Evolutionary conservation across 192 early-diverging fungal species (phyloP).

Genomic region (Coemansia asiatica): DNA sequence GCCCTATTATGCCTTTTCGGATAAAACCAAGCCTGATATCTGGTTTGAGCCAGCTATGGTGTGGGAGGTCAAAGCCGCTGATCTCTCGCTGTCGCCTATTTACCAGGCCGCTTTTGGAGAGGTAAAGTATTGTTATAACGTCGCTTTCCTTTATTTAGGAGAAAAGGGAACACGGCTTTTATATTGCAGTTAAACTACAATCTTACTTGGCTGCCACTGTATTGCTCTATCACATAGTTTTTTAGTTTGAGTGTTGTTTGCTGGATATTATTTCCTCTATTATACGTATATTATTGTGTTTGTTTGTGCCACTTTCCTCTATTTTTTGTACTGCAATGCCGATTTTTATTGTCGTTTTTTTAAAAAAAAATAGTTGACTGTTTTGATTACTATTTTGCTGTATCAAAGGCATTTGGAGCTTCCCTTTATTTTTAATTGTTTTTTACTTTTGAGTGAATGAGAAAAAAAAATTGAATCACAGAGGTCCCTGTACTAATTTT

Average conservation of each 20-base stretch:
- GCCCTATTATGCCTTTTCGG: slow-evolving; percentile 75
- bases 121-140: slow-evolving; percentile 49
- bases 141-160: slow-evolving; percentile 4
- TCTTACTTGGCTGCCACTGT: too few species aligned
- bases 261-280: background rate
- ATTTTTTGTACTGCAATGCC: background rate
- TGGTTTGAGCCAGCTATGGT: slow-evolving; percentile 94
- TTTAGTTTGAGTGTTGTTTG: background rate
- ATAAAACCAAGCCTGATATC: slow-evolving; percentile 88
- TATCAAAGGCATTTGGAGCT: background rate
- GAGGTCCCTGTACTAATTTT: background rate
- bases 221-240: background rate
- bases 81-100: slow-evolving; percentile 93
- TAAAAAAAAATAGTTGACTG: background rate
- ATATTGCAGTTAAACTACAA: too few species aligned
- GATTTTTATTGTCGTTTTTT: background rate
- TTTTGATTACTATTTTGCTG: background rate
- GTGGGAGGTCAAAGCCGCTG: slow-evolving; percentile 97
- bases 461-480: too few species aligned
- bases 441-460: too few species aligned
- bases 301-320: background rate
- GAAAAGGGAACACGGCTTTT: too few species aligned
- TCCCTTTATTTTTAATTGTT: background rate
- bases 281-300: background rate
- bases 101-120: slow-evolving; percentile 88